Percentiles rank a stretch among this genome's conserved stretches.
Evolutionary conservation across 768 basidiomycete species (phyloP).

Genomic region (Amanita jacksonii): DNA sequence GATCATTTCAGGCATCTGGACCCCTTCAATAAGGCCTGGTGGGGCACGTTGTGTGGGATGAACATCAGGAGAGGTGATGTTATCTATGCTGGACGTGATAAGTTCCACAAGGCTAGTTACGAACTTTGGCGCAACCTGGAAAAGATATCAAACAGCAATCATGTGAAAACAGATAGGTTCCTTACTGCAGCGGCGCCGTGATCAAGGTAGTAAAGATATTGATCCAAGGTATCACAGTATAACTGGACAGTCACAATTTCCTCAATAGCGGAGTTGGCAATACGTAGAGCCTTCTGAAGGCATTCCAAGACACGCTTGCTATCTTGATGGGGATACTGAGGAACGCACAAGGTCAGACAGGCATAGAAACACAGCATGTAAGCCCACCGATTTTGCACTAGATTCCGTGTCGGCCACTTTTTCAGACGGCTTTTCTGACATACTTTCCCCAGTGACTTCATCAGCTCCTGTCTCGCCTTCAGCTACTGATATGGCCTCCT

Average conservation of each 20-base stretch:
- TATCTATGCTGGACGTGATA: slow-evolving; percentile 91
- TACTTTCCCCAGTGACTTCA: slow-evolving; percentile 22
- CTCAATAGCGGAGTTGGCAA: slow-evolving; percentile 94
- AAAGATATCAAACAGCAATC: slow-evolving; percentile 1
- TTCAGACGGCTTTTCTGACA: slow-evolving; percentile 26
- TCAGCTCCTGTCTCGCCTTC: slow-evolving; percentile 26
- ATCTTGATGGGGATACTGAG: slow-evolving; percentile 79
- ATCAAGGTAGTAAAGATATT: slow-evolving; percentile 94
- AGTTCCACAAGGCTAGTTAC: slow-evolving; percentile 94
- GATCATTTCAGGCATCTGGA: slow-evolving; percentile 91
- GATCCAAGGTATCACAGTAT: slow-evolving; percentile 93
- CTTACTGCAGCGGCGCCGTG: slow-evolving; percentile 85
- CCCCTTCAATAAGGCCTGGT: slow-evolving; percentile 85
- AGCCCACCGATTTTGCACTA: slow-evolving; percentile 46
- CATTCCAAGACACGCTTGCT: slow-evolving; percentile 98
- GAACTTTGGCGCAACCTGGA: slow-evolving; percentile 87
- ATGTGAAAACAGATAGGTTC: slow-evolving; percentile 10
- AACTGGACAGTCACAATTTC: slow-evolving; percentile 95
- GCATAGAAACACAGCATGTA: not conserved
- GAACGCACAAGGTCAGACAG: slow-evolving; percentile 3
- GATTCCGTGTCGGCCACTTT: slow-evolving; percentile 35
- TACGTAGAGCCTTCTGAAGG: slow-evolving; percentile 91
- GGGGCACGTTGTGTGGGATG: slow-evolving; percentile 84
- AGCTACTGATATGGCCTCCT: slow-evolving; percentile 43
- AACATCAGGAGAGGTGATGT: slow-evolving; percentile 77